A percentile compares a stretch with the other conserved stretches of the same genome.
phyloP scores from a whole-genome alignment of 495 filamentous ascomycete genomes.

The Filosporella fistucella region DNA sequence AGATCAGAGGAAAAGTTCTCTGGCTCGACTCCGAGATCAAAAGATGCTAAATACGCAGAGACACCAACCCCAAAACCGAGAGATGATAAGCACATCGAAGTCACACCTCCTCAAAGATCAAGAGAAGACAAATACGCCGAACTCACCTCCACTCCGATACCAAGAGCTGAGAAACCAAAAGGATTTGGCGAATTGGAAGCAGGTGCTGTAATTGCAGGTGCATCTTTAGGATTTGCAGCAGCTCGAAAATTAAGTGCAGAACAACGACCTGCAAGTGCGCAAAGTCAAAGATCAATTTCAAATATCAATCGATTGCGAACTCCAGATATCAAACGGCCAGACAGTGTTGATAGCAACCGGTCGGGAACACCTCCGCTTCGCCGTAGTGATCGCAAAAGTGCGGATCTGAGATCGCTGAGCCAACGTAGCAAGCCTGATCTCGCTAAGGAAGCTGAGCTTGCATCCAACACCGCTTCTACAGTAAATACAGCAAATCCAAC shows the following conservation, averaged over 20 bases:
- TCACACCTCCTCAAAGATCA: no score
- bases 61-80: no score
- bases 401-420: conserved; percentile 74
- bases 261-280: conserved; percentile 16
- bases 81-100: no score
- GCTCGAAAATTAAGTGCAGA: conserved; percentile 20
- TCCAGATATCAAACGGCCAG: conserved; percentile 54
- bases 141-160: conserved; percentile 11
- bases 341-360: conserved; percentile 52
- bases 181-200: conserved; percentile 11
- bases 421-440: conserved; percentile 32
- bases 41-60: no score
- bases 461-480: conserved; percentile 20
- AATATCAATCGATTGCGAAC: conserved; percentile 48
- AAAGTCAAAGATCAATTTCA: conserved; percentile 29
- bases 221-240: conserved; percentile 21
- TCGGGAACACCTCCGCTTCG: conserved; percentile 63
- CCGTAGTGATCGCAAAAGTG: conserved; percentile 70
- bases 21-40: no score
- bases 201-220: conserved; percentile 13
- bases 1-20: no score
- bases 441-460: conserved; percentile 25
- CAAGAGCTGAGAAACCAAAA: conserved; percentile 19
- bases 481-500: conserved; percentile 67
- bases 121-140: conserved; percentile 20